phyloP scores from a whole-genome alignment of 2,329 filamentous ascomycete species.

The Penicillium thymicola region DNA sequence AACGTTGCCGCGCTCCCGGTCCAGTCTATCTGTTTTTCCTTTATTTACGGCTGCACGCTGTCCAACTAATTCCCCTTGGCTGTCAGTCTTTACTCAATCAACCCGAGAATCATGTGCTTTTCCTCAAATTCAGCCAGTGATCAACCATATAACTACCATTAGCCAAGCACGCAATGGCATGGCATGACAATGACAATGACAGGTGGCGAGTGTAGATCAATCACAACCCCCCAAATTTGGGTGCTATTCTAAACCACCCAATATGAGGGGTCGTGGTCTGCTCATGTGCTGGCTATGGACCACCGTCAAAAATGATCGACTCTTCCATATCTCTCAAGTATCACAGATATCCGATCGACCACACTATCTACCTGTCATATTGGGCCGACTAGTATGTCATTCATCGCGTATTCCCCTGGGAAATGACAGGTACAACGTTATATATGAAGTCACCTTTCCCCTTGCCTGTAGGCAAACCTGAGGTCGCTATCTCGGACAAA shows the following conservation, averaged over 20 bases:
- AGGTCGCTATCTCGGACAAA: background rate
- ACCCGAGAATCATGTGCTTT: background rate
- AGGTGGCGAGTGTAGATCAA: constrained; percentile 4
- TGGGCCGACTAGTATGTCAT: background rate
- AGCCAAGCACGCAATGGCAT: background rate
- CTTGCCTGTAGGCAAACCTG: background rate
- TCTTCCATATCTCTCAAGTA: background rate
- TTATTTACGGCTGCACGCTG: background rate
- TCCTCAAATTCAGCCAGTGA: background rate
- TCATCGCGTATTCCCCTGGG: background rate
- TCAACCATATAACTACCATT: background rate
- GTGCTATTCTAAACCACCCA: background rate
- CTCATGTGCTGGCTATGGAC: background rate
- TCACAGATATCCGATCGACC: background rate
- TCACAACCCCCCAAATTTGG: background rate
- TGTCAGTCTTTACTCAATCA: background rate
- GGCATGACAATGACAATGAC: background rate
- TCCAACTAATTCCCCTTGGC: background rate
- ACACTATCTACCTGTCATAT: background rate
- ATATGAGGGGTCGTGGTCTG: background rate
- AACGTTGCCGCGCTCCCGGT: background rate
- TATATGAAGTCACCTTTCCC: background rate
- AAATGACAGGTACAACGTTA: background rate
- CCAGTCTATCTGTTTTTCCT: background rate
- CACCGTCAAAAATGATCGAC: background rate